Evolutionary conservation across 2,329 filamentous ascomycete genomes (phyloP).

Genomic region (Aspergillus sp.): DNA sequence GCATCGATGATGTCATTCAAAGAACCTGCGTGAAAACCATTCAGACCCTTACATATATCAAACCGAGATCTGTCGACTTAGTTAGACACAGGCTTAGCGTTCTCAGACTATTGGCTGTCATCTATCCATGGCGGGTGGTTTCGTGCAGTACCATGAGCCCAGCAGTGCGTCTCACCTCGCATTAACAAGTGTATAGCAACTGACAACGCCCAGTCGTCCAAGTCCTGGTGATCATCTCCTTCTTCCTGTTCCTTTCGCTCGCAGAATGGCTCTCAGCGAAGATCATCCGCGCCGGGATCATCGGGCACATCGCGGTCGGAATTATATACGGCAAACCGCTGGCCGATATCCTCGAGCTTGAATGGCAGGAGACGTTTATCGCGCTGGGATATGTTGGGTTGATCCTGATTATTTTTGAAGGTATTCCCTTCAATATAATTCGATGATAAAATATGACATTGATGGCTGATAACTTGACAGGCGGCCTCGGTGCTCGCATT

Average conservation of each 20-base stretch:
- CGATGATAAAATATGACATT: too few relatives aligned
- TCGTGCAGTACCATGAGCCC: neutral
- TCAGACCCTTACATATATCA: neutral
- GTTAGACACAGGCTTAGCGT: neutral
- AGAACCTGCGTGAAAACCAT: too few relatives aligned
- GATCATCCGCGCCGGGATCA: slow-evolving; percentile 46
- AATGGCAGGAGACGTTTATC: slow-evolving; percentile 50
- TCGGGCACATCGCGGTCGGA: slow-evolving; percentile 50
- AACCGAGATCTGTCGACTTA: neutral
- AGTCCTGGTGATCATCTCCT: slow-evolving; percentile 46
- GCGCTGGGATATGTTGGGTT: slow-evolving; percentile 50
- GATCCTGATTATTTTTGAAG: slow-evolving; percentile 53
- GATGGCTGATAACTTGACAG: slow-evolving; percentile 19
- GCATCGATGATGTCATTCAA: too few relatives aligned
- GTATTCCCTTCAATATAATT: slow-evolving; percentile 7
- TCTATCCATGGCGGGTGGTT: neutral
- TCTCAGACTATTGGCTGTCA: neutral
- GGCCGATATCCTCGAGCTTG: slow-evolving; percentile 43
- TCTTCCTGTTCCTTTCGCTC: slow-evolving; percentile 46
- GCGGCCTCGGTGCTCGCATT: slow-evolving; percentile 48
- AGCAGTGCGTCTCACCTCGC: neutral
- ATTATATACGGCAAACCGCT: slow-evolving; percentile 49
- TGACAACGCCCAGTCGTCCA: slow-evolving; percentile 34
- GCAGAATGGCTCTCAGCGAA: slow-evolving; percentile 45
- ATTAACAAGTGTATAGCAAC: neutral